phyloP scores from a whole-genome alignment of 768 basidiomycete genomes.

The Mycena sanguinolenta region DNA sequence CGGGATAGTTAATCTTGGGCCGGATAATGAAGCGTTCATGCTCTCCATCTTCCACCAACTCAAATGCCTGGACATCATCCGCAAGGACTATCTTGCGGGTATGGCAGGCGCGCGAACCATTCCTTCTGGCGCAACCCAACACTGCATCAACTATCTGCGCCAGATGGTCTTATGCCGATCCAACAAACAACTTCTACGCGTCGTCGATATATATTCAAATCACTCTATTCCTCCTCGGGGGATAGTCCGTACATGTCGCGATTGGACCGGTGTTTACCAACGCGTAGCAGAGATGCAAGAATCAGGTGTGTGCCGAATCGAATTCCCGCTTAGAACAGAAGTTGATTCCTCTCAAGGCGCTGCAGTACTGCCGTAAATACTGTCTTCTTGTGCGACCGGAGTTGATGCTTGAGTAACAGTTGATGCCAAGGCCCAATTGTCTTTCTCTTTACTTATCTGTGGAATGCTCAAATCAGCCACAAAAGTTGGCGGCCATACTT shows the following conservation, averaged over 20 bases:
- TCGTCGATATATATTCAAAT: slow-evolving; percentile 19
- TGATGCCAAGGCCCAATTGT: too few species aligned
- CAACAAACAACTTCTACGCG: slow-evolving; percentile 33
- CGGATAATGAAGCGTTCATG: slow-evolving; percentile 45
- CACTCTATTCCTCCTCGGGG: slow-evolving; percentile 25
- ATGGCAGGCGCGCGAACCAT: neutral
- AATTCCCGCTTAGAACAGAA: too few species aligned
- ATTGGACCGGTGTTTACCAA: slow-evolving; percentile 38
- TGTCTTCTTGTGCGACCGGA: too few species aligned
- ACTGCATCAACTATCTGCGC: slow-evolving; percentile 44
- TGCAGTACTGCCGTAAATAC: too few species aligned
- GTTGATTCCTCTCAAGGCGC: too few species aligned
- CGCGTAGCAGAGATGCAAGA: too few species aligned
- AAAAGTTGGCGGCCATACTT: too few species aligned
- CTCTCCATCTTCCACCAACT: slow-evolving; percentile 46
- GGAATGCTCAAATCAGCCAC: too few species aligned
- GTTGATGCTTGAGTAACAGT: too few species aligned
- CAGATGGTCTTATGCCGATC: slow-evolving; percentile 41
- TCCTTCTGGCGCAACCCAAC: slow-evolving; percentile 14
- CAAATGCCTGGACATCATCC: slow-evolving; percentile 51
- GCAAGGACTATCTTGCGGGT: slow-evolving; percentile 33
- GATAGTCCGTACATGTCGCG: slow-evolving; percentile 34
- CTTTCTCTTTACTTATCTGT: too few species aligned
- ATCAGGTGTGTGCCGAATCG: too few species aligned
- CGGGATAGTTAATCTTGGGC: slow-evolving; percentile 42